phyloP scores from a whole-genome alignment of 148 eudicot genomes.

The Rhododendron henanense region DNA sequence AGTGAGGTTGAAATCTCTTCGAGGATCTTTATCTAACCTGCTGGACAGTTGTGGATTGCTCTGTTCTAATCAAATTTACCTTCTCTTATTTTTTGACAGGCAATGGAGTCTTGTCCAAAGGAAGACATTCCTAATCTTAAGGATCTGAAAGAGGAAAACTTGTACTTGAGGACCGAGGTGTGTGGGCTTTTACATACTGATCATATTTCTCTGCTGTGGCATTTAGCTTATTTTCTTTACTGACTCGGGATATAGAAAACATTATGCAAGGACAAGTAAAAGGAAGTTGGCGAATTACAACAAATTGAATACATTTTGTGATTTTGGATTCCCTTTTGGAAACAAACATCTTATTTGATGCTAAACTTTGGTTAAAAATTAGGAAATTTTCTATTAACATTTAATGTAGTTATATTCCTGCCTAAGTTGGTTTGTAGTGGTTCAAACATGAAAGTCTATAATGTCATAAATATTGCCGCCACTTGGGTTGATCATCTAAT shows the following conservation, averaged over 20 bases:
- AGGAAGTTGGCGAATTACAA: neutral
- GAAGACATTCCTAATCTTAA: slow-evolving; percentile 58
- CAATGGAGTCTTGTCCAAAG: slow-evolving; percentile 91
- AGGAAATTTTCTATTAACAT: neutral
- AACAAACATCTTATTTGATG: neutral
- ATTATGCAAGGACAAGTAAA: neutral
- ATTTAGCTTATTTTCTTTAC: neutral
- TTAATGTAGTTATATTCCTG: too few relatives aligned
- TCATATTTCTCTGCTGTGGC: neutral
- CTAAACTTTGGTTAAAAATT: neutral
- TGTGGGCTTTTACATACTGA: neutral
- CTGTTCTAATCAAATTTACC: slow-evolving; percentile 15
- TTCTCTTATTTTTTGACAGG: slow-evolving; percentile 34
- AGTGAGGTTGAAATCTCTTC: slow-evolving; percentile 55
- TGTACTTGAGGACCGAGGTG: slow-evolving; percentile 89
- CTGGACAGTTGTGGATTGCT: neutral
- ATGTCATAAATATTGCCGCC: neutral
- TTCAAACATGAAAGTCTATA: neutral
- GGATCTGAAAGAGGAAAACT: slow-evolving; percentile 76
- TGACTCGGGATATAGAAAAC: neutral
- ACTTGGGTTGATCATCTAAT: neutral
- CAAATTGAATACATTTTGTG: neutral
- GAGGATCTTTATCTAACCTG: neutral
- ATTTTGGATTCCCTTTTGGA: neutral
- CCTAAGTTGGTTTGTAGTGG: neutral